These are phyloP conservation scores for Wickerhamiella cacticola DNA, from an alignment of 805 yeast species.

Conservation along the genomic window DNA sequence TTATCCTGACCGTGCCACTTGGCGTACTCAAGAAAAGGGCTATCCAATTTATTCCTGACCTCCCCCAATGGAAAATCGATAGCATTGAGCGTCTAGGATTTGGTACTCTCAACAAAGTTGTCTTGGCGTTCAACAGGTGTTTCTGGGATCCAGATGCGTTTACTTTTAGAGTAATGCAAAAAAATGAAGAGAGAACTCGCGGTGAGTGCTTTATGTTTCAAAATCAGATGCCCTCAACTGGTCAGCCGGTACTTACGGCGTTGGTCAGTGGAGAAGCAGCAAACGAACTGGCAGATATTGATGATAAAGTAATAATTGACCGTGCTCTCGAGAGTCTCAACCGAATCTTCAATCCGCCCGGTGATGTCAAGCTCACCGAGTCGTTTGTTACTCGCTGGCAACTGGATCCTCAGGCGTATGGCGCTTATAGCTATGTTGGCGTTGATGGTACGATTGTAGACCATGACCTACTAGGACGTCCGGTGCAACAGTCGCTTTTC, in stretches of 20 bases:
- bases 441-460: constrained; percentile 34
- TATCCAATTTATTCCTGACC: constrained; percentile 33
- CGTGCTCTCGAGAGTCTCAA: constrained; percentile 26
- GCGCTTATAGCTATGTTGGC: constrained; percentile 52
- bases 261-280: constrained; percentile 33
- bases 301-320: constrained; percentile 29
- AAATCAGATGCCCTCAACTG: constrained; percentile 29
- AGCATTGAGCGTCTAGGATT: constrained; percentile 32
- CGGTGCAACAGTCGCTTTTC: constrained; percentile 29
- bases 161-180: constrained; percentile 26
- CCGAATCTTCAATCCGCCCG: constrained; percentile 22
- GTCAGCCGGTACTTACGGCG: constrained; percentile 32
- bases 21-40: constrained; percentile 32
- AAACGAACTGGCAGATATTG: constrained; percentile 22
- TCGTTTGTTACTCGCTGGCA: constrained; percentile 62
- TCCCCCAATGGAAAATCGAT: constrained; percentile 33
- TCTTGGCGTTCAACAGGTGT: constrained; percentile 29
- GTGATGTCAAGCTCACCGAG: constrained; percentile 27
- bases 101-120: constrained; percentile 33
- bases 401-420: constrained; percentile 60
- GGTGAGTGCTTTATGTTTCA: constrained; percentile 33
- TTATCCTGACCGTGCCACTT: constrained; percentile 32
- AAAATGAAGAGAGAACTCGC: constrained; percentile 19
- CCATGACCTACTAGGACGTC: constrained; percentile 32
- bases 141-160: constrained; percentile 32